Evolutionary conservation across 805 yeast species (phyloP), one percentile per base, ranked within the genome.

Genomic region (Saccharomycopsis capsularis): DNA sequence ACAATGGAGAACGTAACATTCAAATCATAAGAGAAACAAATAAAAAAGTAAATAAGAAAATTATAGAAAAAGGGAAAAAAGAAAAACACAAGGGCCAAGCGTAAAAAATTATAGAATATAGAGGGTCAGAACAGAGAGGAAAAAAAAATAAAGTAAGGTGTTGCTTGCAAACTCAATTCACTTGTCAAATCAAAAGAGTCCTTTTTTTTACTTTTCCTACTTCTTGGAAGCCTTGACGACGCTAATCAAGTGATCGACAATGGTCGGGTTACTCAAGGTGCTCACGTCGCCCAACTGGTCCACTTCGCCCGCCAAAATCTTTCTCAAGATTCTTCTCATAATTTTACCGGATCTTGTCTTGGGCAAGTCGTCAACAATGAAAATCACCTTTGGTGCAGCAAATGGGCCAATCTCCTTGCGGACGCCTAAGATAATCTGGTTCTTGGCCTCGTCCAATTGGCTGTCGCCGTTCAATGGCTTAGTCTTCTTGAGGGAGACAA

Each of bases 261-360:
- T 75, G 53, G 75, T 79, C 21, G 93, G 91, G 63, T 85, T 84
- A 44, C 89, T 79, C 62, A 84, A 75, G 15, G 93, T 84, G 34
- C 87, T 71, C 54, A 81, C 78, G 68, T 84, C 93, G 55, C 93
- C 93, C 60, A 84, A 71, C 68, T 82, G 88, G 62, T 84, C 90
- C 55, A 82, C 84, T 67, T 84, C 91, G 55, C 79, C 74, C 42
- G 88, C 82, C 44, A 82, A 69, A 53, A 84, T 72, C 70, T 84
- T 84, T 69, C 93, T 78, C 65, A 84, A 74, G 61, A 84, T 83
- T 70, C 93, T 76, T 76, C 93, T 80, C 93, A 84, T 84, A 58
- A 84, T 84, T 70, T 84, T 84, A 62, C 93, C 93, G 3, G 89
- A 82, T 71, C 93, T 79, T 11, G 93, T 84, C 74, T 84, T 84